phyloP scores from a whole-genome alignment of 306 rosid species.

The Ceratonia siliqua region DNA sequence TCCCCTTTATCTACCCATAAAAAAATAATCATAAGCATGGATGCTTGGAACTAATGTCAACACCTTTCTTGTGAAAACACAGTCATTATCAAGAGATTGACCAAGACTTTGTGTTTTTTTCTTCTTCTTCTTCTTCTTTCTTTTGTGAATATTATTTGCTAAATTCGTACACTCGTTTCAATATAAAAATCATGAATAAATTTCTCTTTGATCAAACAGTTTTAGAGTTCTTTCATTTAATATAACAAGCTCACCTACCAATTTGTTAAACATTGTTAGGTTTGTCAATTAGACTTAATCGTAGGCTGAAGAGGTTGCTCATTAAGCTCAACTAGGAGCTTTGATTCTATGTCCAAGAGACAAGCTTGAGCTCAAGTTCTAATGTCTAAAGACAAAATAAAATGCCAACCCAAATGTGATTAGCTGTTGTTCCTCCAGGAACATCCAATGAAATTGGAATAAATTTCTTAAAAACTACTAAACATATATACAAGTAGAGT shows the following conservation, averaged over 20 bases:
- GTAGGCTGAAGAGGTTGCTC: neutral
- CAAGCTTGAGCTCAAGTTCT: neutral
- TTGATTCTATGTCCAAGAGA: neutral
- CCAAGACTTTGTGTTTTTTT: conserved; percentile 14
- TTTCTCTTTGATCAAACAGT: neutral
- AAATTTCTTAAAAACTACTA: neutral
- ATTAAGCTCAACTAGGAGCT: neutral
- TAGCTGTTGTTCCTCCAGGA: neutral
- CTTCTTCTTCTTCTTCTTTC: too few relatives aligned
- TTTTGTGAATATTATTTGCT: conserved; percentile 4
- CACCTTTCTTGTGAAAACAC: neutral
- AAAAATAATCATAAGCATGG: too few relatives aligned
- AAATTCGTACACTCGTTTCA: conserved; percentile 7
- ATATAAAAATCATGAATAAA: neutral
- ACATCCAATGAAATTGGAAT: neutral
- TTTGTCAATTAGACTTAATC: neutral
- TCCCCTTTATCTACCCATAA: too few relatives aligned
- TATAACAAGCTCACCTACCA: neutral
- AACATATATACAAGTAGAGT: neutral
- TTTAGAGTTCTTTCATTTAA: neutral
- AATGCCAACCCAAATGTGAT: neutral
- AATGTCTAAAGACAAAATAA: neutral
- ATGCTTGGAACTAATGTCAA: conserved; percentile 19
- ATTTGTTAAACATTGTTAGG: neutral
- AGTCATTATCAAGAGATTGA: conserved; percentile 16